Evolutionary conservation across 441 rosid species (phyloP).

Genomic region (Isatis lusitanica): DNA sequence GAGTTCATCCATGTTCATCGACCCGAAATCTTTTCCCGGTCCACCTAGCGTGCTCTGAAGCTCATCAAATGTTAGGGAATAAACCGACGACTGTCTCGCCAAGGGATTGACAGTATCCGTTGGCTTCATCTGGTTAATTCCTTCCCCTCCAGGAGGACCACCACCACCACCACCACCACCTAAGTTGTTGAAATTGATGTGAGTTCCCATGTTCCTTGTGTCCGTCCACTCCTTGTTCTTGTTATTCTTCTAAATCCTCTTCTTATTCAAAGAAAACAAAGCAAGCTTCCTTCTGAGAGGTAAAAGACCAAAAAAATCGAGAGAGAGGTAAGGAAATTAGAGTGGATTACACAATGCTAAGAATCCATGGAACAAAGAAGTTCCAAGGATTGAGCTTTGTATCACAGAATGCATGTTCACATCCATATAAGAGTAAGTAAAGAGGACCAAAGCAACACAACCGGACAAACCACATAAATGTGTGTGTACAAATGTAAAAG

Average conservation of each 20-base stretch:
- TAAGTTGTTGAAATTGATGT: conserved; percentile 48
- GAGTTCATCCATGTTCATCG: conserved; percentile 81
- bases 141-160: conserved; percentile 36
- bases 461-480: conserved; percentile 18
- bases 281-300: neutral
- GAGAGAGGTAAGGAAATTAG: conserved; percentile 8
- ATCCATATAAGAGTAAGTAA: conserved; percentile 9
- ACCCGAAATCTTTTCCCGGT: conserved; percentile 65
- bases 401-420: conserved; percentile 19
- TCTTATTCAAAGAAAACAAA: conserved; percentile 7
- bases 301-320: neutral
- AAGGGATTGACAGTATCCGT: conserved; percentile 35
- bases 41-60: conserved; percentile 61
- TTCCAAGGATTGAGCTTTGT: neutral
- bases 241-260: neutral
- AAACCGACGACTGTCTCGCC: conserved; percentile 58
- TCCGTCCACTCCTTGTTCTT: conserved; percentile 15
- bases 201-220: conserved; percentile 40
- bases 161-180: conserved; percentile 41
- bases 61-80: conserved; percentile 65
- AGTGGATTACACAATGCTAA: conserved; percentile 9
- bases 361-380: conserved; percentile 23
- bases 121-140: conserved; percentile 32
- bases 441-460: neutral
- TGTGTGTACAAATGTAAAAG: conserved; percentile 26